Percentiles rank a stretch among this genome's conserved stretches.
These are phyloP conservation scores for Hemileccinum hortonii DNA, from an alignment of 1,284 basidiomycete genomes.

Conservation along the genomic window DNA sequence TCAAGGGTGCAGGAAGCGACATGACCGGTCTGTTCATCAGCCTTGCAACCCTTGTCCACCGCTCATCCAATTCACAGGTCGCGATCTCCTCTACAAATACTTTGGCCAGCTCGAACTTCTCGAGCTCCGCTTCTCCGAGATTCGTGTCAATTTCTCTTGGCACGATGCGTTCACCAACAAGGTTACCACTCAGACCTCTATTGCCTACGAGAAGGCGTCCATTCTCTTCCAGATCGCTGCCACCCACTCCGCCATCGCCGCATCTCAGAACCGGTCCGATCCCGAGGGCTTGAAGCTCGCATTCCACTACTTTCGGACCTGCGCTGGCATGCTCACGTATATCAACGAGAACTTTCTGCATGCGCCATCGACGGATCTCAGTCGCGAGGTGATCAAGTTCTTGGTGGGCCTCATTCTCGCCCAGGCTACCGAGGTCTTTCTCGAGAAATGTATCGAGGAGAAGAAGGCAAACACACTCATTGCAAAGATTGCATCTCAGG, in stretches of 20 bases:
- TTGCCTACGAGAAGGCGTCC: constrained; percentile 98
- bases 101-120: constrained; percentile 98
- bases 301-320: constrained; percentile 90
- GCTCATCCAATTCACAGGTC: constrained; percentile 46
- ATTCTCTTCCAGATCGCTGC: constrained; percentile 96
- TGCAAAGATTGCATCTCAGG: constrained; percentile 84
- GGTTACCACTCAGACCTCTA: constrained; percentile 90
- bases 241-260: constrained; percentile 88
- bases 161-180: constrained; percentile 95
- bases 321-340: constrained; percentile 96
- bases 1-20: constrained; percentile 92
- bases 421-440: constrained; percentile 95
- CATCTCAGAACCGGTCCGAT: constrained; percentile 78
- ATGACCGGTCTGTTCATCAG: constrained; percentile 65
- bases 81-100: constrained; percentile 98
- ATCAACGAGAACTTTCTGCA: constrained; percentile 99
- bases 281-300: constrained; percentile 95
- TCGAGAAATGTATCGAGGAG: constrained; percentile 92
- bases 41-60: background rate
- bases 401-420: constrained; percentile 84
- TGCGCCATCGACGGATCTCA: constrained; percentile 96
- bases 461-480: constrained; percentile 82
- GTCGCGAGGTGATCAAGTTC: constrained; percentile 92
- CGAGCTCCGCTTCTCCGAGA: constrained; percentile 95
- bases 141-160: constrained; percentile 95